Conservation (phyloP, 2,329 filamentous ascomycete species). For the Pestalotiopsis fici region DNA sequence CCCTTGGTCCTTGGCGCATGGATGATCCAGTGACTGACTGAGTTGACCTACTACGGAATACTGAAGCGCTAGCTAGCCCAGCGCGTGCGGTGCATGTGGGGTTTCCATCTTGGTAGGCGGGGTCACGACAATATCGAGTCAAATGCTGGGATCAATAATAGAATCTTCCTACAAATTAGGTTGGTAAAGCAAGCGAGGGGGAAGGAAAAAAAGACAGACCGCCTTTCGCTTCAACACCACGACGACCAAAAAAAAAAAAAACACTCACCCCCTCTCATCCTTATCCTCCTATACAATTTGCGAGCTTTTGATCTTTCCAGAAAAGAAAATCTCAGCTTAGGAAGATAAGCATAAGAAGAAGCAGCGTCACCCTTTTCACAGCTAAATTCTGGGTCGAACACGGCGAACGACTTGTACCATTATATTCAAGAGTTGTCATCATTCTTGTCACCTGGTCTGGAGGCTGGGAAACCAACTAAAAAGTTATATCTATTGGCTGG, state of each 20-base stretch:
- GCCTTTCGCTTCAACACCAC: not conserved
- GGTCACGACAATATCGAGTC: not conserved
- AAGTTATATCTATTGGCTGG: not conserved
- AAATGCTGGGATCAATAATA: not conserved
- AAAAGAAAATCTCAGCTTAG: too few relatives aligned
- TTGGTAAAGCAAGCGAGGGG: not conserved
- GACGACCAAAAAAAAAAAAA: too few relatives aligned
- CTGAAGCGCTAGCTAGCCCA: not conserved
- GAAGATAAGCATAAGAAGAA: too few relatives aligned
- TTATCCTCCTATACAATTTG: too few relatives aligned
- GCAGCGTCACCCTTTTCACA: too few relatives aligned
- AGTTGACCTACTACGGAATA: not conserved
- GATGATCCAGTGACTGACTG: not conserved
- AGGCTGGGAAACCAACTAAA: not conserved
- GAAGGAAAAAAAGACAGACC: not conserved
- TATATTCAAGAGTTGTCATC: not conserved
- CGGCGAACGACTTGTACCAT: too few relatives aligned
- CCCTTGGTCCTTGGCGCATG: not conserved
- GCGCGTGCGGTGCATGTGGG: not conserved
- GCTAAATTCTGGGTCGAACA: too few relatives aligned
- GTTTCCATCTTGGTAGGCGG: not conserved
- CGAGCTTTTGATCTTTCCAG: too few relatives aligned
- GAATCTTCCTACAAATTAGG: not conserved
- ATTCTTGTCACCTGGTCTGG: not conserved
- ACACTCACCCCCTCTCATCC: not conserved